Evolutionary conservation across 1,284 basidiomycete genomes (phyloP), one percentile per base, ranked within the genome.

Genomic region (Trichosporon sp.): DNA sequence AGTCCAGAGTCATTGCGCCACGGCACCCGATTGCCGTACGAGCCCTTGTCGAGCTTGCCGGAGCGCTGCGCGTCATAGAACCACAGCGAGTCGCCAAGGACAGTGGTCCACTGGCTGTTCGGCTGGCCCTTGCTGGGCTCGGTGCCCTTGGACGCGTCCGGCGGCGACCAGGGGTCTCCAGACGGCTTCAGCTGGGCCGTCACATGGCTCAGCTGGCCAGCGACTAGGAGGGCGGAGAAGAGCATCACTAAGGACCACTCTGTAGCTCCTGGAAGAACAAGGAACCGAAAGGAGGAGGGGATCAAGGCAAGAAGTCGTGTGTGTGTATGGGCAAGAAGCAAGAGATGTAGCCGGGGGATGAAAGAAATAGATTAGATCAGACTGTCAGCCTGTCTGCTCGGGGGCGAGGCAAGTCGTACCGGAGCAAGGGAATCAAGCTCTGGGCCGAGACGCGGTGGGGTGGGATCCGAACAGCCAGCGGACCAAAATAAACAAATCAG

Each of bases 31-130:
- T 92, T 92, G 5, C 85, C 86, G 68, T 82, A 82, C 11, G 79
- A 72, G 27, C 80, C 80, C 12, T 81, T 76, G 0, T 90, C 88
- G 5, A 96, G 86, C 62, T 85, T 86, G 13, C 94, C 93, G 69
- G 91, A 92, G 51, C 94, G 86, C 77, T 97, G 94, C 0, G 89
- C 93, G 73, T 97, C 94, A 78, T 95, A 97, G 81, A 95, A 96
- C 79, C 89, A 96, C 23, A 97, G 81, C 35, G 90, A 81, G 80
- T 91, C 89, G 13, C 92, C 93, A 0, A 96, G 86, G 0, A 95
- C 83, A 42, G 86, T 89, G 1, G 88, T 86, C 92, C 93, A 96
- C 78, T 95, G 92, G 2, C 87, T 75, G 78, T 93, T 93, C 15
- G 90, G 88, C 0, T 83, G 81, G 12, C 21, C 47, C 44, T 81